These are phyloP conservation scores for Fusarium sp. DNA, from an alignment of 2,329 filamentous ascomycete species.

Conservation along the genomic window DNA sequence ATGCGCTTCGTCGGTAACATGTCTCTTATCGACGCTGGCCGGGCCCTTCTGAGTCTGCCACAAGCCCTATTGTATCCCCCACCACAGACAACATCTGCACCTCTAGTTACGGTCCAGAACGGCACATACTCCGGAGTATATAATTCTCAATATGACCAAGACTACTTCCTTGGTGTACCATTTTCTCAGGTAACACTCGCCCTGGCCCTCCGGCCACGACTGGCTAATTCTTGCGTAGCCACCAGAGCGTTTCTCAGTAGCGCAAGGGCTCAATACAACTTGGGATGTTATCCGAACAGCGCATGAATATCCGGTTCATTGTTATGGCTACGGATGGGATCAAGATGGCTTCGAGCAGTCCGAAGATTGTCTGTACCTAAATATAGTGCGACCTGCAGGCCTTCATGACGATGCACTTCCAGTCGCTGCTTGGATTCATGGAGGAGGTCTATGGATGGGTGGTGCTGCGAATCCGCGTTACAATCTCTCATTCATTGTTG, in stretches of 20 bases:
- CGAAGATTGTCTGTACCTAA: slow-evolving; percentile 73
- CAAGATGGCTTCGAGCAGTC: slow-evolving; percentile 42
- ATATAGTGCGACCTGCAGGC: slow-evolving; percentile 67
- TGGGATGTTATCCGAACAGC: slow-evolving; percentile 58
- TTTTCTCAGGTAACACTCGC: slow-evolving; percentile 5
- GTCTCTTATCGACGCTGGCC: neutral
- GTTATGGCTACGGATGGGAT: slow-evolving; percentile 61
- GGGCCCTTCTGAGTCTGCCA: neutral
- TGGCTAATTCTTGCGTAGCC: slow-evolving; percentile 19
- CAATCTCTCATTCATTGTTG: slow-evolving; percentile 70
- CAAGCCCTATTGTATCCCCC: neutral
- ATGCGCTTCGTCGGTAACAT: neutral
- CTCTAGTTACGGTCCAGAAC: slow-evolving; percentile 17
- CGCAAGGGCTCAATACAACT: slow-evolving; percentile 57
- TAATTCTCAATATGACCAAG: slow-evolving; percentile 13
- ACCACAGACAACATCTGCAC: neutral
- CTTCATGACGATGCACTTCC: slow-evolving; percentile 59
- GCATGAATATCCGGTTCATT: slow-evolving; percentile 58
- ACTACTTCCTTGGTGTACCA: slow-evolving; percentile 25
- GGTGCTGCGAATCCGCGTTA: slow-evolving; percentile 62
- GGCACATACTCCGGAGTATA: slow-evolving; percentile 27
- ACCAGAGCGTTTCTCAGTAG: slow-evolving; percentile 31
- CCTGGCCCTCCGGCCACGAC: no score
- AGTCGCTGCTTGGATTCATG: slow-evolving; percentile 70
- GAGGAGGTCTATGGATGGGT: slow-evolving; percentile 50